Evolutionary conservation across 2,329 filamentous ascomycete genomes (phyloP), one percentile per base, ranked within the genome.

Genomic region (Botrytis sinoallii): DNA sequence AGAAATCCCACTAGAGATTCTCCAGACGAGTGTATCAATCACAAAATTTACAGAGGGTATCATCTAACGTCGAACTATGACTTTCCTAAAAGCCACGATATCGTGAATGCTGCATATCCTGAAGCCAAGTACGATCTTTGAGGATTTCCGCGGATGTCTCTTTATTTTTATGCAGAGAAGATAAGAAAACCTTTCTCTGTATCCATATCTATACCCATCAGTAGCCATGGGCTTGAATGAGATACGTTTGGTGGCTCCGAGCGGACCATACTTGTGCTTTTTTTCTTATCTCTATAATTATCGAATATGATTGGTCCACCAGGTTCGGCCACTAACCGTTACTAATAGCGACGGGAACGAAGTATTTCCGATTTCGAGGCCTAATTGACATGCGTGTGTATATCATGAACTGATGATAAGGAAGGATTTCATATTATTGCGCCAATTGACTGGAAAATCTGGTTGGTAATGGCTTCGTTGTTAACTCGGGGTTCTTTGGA

Each of bases 71-170:
- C 65, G 20, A 55, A 55, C n/a, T 35, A 35, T 29, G 25, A 35
- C 46, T 20, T 29, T 40, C 35, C 46, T 5, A 57, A 40, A 52
- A 32, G 48, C 38, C 38, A 69, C 48, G n/a, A 69, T 42, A 57
- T 68, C 18, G n/a, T 25, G 66, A 57, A 42, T n/a, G 35, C 18
- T 68, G 66, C 38, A 44, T 32, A 52, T 69, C 66, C 48, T 69
- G 35, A 38, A 44, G 48, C 3, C 8, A 25, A 52, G 20, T 9
- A 10, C 20, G 12, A 44, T 32, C 40, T 46, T 55, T 71, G 25
- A 71, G 20, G 44, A 55, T 71, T 71, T 71, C 70, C 70, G 70
- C 70, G 70, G 70, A 71, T 40, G 16, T 71, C 40, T 57, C 6
- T 38, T 40, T 22, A 71, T 32, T 20, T 55, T 20, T 25, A n/a